Conservation (phyloP, 495 filamentous ascomycete genomes). For the Neurospora sp. region DNA sequence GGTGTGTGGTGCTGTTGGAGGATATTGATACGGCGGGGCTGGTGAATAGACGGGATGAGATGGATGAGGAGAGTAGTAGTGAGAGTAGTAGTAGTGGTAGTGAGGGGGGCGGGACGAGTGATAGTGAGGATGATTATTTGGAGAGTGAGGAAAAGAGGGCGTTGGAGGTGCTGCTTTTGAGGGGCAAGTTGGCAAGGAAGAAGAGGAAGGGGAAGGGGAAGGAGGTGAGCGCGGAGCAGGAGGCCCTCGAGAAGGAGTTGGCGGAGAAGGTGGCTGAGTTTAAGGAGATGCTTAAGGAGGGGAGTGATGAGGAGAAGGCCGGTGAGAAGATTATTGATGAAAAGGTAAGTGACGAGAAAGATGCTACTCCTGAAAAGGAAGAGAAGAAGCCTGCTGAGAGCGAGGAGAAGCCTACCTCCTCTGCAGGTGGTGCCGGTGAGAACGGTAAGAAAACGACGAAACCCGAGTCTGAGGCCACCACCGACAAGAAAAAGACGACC, state of each 20-base stretch:
- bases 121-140: not conserved
- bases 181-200: not conserved
- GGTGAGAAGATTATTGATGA: not conserved
- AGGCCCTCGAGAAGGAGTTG: not conserved
- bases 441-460: not conserved
- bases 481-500: constrained; percentile 3
- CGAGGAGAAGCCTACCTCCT: not conserved
- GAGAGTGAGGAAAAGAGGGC: not conserved
- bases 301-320: constrained; percentile 12
- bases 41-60: constrained; percentile 23
- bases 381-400: not conserved
- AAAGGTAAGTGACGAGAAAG: not conserved
- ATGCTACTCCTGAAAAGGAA: not conserved
- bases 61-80: not conserved
- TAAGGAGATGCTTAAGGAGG: not conserved
- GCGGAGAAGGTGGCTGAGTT: not conserved
- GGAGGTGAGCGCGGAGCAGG: not conserved
- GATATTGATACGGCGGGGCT: constrained; percentile 65
- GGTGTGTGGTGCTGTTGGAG: constrained; percentile 60
- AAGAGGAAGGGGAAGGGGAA: not conserved
- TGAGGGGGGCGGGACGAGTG: not conserved
- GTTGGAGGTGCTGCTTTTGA: not conserved
- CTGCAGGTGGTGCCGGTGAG: not conserved
- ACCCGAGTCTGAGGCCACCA: not conserved
- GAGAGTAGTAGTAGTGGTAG: not conserved